Evolutionary conservation across 805 yeast species (phyloP).

Genomic region (Candida maesae): DNA sequence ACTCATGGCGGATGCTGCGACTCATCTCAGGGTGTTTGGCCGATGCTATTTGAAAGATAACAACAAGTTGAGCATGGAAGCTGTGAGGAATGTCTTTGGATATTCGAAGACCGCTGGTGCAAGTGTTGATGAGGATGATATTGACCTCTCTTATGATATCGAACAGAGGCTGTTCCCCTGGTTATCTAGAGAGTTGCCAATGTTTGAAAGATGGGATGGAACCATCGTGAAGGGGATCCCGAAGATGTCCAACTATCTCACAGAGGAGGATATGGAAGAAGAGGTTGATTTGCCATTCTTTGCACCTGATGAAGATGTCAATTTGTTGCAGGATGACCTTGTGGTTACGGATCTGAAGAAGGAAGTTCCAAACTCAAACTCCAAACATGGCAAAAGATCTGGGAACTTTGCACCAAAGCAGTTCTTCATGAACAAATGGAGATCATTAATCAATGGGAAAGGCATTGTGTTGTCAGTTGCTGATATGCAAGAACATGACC

Average conservation of each 20-base stretch:
- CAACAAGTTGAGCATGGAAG: slow-evolving; percentile 8
- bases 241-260: slow-evolving; percentile 28
- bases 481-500: slow-evolving; percentile 42
- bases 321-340: slow-evolving; percentile 6
- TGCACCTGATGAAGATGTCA: background rate
- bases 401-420: slow-evolving; percentile 19
- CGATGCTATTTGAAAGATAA: slow-evolving; percentile 41
- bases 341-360: too few relatives aligned
- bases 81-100: slow-evolving; percentile 2
- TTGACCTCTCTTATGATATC: slow-evolving; percentile 26
- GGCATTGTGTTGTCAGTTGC: slow-evolving; percentile 55
- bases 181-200: slow-evolving; percentile 32
- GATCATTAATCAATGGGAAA: slow-evolving; percentile 33
- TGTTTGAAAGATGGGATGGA: slow-evolving; percentile 37
- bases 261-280: slow-evolving; percentile 19
- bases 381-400: slow-evolving; percentile 13
- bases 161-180: slow-evolving; percentile 37
- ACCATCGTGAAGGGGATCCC: slow-evolving; percentile 31
- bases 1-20: slow-evolving; percentile 38
- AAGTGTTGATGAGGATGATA: too few relatives aligned
- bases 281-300: slow-evolving; percentile 7
- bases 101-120: slow-evolving; percentile 4
- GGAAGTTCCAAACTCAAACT: background rate
- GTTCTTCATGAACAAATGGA: slow-evolving; percentile 31
- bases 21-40: slow-evolving; percentile 45